These are phyloP conservation scores for Plicaturopsis crispa DNA, from an alignment of 768 basidiomycete species.

Conservation along the genomic window DNA sequence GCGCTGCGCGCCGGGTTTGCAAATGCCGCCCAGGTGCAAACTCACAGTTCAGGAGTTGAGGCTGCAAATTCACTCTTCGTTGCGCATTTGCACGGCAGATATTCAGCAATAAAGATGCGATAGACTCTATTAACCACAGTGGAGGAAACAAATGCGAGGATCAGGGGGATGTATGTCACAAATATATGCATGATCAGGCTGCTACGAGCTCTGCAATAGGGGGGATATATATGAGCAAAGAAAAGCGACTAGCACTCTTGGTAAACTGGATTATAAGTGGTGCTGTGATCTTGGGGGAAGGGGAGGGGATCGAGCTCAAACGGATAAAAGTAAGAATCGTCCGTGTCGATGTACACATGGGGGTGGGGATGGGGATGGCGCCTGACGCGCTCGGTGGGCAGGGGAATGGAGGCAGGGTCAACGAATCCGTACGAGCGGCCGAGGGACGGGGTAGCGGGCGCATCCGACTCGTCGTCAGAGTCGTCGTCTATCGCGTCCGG, in stretches of 20 bases:
- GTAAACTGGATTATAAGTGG: slow-evolving; percentile 43
- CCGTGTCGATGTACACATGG: slow-evolving; percentile 55
- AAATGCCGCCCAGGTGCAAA: too few species aligned
- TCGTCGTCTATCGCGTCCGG: slow-evolving; percentile 80
- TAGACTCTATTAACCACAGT: too few species aligned
- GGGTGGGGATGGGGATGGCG: slow-evolving; percentile 35
- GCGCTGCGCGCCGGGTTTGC: too few species aligned
- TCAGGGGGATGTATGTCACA: too few species aligned
- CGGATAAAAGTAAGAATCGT: slow-evolving; percentile 53
- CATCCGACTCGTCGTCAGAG: slow-evolving; percentile 81
- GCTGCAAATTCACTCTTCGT: too few species aligned
- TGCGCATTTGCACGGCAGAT: too few species aligned
- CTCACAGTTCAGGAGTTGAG: too few species aligned
- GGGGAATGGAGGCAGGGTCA: slow-evolving; percentile 43
- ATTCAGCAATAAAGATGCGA: too few species aligned
- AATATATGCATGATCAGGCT: too few species aligned
- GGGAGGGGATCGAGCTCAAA: slow-evolving; percentile 70
- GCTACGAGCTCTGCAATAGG: too few species aligned
- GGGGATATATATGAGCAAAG: too few species aligned
- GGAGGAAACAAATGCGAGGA: too few species aligned
- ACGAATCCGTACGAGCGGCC: slow-evolving; percentile 46
- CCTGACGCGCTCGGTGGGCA: slow-evolving; percentile 42
- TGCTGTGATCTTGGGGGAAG: slow-evolving; percentile 42
- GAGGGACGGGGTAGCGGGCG: slow-evolving; percentile 53
- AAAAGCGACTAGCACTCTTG: slow-evolving; percentile 52